Evolutionary conservation across 2,329 filamentous ascomycete genomes (phyloP), one percentile per base, ranked within the genome.

Genomic region (Metarhizium sp.): DNA sequence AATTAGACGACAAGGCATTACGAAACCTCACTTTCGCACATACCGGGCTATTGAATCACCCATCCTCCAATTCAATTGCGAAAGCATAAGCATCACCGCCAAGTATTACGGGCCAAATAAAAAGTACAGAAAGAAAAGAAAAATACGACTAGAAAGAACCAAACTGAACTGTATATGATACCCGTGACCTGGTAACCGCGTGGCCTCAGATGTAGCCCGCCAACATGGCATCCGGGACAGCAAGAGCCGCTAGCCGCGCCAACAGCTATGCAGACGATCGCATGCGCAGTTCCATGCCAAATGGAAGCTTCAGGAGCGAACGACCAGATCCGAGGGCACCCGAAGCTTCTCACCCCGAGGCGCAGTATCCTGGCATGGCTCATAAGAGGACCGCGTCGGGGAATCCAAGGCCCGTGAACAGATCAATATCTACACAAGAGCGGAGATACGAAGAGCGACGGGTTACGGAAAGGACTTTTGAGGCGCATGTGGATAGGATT

Each of bases 401-500:
- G 11, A 80, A 81, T 57, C 76, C 79, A 2, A 74, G 82, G 52
- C 71, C 77, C 3, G 67, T 69, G 18, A 79, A 73, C 65, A 74
- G 56, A 51, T 55, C 50, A 6, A 46, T 76, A 60, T 69, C 67
- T 46, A 67, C 74, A 36, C 74, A 70, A 18, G 71, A 74, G 56
- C 62, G 71, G 18, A 66, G 68, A n/a, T 69, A 72, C 56, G 78
- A 82, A 59, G 78, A 82, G 66, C 71, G 81, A 59, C 74, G 79
- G 64, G 63, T 71, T 36, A 83, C 78, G 7, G 83, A 86, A 68
- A 76, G 64, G 66, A 76, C 63, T 65, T 81, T 68, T 54, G 76
- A 85, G 57, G 82, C 82, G 49, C 84, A 82, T 25, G 74, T 81
- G 56, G 86, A 90, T 64, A 82, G 81, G 54, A 66, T 85, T 55